phyloP scores from a whole-genome alignment of 1,284 basidiomycete species.

The Sporisorium scitamineum region DNA sequence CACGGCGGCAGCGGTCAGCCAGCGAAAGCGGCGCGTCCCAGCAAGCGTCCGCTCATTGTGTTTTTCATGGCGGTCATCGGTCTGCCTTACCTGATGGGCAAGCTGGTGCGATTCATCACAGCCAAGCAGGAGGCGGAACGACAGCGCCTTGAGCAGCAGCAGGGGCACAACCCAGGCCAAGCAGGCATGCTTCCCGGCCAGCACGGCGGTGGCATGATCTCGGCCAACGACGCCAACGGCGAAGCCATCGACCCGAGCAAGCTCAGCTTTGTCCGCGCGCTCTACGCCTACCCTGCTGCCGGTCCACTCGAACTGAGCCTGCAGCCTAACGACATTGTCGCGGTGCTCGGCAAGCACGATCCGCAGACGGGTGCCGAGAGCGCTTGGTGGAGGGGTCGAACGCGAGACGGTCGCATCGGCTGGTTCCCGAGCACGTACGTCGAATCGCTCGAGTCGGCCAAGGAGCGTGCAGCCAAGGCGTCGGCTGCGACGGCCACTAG shows the following conservation, averaged over 20 bases:
- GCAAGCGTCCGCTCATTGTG: slow-evolving; percentile 89
- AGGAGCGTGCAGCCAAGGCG: slow-evolving; percentile 58
- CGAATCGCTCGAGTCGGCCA: slow-evolving; percentile 67
- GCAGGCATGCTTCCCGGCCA: slow-evolving; percentile 76
- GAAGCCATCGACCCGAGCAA: slow-evolving; percentile 72
- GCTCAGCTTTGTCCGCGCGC: slow-evolving; percentile 87
- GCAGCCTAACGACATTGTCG: slow-evolving; percentile 92
- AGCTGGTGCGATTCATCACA: slow-evolving; percentile 83
- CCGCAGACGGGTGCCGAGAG: slow-evolving; percentile 75
- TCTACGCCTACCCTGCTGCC: slow-evolving; percentile 78
- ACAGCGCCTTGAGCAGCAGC: slow-evolving; percentile 66
- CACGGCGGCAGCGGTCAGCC: slow-evolving; percentile 42
- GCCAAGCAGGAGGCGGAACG: slow-evolving; percentile 73
- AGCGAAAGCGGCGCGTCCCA: slow-evolving; percentile 69
- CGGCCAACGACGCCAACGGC: slow-evolving; percentile 56
- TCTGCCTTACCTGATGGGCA: slow-evolving; percentile 92
- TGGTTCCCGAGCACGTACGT: slow-evolving; percentile 87
- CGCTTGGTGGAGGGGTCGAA: slow-evolving; percentile 97
- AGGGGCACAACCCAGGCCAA: slow-evolving; percentile 64
- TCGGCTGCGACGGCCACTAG: slow-evolving; percentile 9
- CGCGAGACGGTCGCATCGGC: slow-evolving; percentile 90
- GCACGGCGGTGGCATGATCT: slow-evolving; percentile 69
- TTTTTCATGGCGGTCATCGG: slow-evolving; percentile 97
- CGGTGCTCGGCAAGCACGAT: slow-evolving; percentile 80
- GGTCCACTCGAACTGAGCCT: slow-evolving; percentile 82